Evolutionary conservation across 768 basidiomycete species (phyloP), one percentile per base, ranked within the genome.

Genomic region (Mycena olivaceomarginata): DNA sequence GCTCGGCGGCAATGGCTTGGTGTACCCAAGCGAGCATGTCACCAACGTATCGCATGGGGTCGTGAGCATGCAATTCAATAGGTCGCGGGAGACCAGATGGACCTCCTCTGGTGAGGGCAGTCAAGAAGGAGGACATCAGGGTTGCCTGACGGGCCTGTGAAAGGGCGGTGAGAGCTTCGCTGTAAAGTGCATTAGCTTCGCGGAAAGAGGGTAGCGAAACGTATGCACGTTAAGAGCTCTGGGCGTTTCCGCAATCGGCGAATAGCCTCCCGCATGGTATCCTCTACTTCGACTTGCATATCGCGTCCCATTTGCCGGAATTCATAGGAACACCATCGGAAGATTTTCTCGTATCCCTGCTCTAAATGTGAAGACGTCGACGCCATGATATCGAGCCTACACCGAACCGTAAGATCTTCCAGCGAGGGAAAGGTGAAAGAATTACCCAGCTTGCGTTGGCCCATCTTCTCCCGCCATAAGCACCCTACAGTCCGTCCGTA

Each of bases 11-110:
- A 76, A 98, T 97, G 0, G 95, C 92, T 77, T 99, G 98, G 85
- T 99, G 98, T 0, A 99, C 94, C 98, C 98, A 99, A 0, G 98
- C 98, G 10, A 99, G 92, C 96, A 99, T 99, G 85, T 99, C 98
- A 16, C 98, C 98, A 16, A 98, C 93, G 83, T 99, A 99, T 43
- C 98, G 93, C 79, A 97, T 91, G 0, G 98, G 98, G 83, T 99
- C 98, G 81, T 99, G 98, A 0, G 98, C 98, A 82, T 99, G 98
- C 4, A 99, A 89, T 83, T 99, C 98, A 77, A 99, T 99, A 0
- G 98, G 97, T 7, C 98, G 92, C 13, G 98, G 96, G 9, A 95
- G 87, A 56, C 95, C 96, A 53, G 93, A 94, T 1, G 93, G 95
- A 2, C 95, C 96, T 8, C 98, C 97, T 15, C 96, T 91, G 0